These are phyloP conservation scores for Phytophthora pinifolia DNA, from an alignment of 352 stramenopile genomes.

Conservation along the genomic window DNA sequence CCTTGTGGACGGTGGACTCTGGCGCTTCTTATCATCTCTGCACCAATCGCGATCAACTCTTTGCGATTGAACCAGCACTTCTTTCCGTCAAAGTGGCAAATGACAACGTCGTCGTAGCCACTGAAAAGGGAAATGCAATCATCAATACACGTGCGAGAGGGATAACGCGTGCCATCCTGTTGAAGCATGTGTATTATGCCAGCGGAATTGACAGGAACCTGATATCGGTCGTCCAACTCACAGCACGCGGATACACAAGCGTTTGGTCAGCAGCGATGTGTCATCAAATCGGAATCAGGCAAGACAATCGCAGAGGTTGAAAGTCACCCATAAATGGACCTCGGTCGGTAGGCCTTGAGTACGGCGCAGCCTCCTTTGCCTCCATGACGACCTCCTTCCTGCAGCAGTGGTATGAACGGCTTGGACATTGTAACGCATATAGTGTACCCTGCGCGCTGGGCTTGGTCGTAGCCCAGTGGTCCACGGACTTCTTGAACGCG, in stretches of 20 bases:
- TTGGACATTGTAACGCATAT: too few species aligned
- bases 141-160: not conserved
- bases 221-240: not conserved
- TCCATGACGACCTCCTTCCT: too few species aligned
- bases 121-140: not conserved
- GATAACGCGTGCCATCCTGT: not conserved
- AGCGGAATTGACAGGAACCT: not conserved
- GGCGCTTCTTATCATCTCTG: not conserved
- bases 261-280: too few species aligned
- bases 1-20: not conserved
- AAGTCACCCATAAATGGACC: not conserved
- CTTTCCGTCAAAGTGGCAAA: not conserved
- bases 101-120: not conserved
- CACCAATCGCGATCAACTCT: not conserved
- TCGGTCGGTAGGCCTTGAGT: not conserved
- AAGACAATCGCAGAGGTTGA: not conserved
- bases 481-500: too few species aligned
- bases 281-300: not conserved
- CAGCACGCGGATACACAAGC: too few species aligned
- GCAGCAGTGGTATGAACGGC: too few species aligned
- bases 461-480: too few species aligned
- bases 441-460: too few species aligned
- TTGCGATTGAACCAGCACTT: not conserved
- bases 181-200: slow-evolving; percentile 2
- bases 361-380: too few species aligned